These are phyloP conservation scores for Ploettnerulaceae sp. DNA, from an alignment of 2,329 filamentous ascomycete species.

Conservation along the genomic window DNA sequence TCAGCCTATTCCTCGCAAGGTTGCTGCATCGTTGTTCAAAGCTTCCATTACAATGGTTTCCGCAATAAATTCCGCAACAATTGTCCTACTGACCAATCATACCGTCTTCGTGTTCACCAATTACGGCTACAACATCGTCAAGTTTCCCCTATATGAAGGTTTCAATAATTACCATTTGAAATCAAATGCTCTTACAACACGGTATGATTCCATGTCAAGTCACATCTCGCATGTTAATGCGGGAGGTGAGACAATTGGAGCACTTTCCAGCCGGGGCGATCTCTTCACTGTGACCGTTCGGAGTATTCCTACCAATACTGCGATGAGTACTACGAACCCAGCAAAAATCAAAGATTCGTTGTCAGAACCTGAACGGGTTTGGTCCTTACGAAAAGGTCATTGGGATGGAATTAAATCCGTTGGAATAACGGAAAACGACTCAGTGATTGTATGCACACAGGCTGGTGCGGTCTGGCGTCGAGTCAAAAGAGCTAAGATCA, in stretches of 20 bases:
- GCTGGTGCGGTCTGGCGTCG: conserved; percentile 92
- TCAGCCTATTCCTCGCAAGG: conserved; percentile 78
- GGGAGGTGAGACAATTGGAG: conserved; percentile 88
- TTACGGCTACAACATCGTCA: conserved; percentile 89
- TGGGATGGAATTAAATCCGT: conserved; percentile 77
- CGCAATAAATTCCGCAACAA: conserved; percentile 86
- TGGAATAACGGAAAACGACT: conserved; percentile 85
- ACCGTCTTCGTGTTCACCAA: conserved; percentile 94
- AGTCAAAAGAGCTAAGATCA: conserved; percentile 75
- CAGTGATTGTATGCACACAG: conserved; percentile 87
- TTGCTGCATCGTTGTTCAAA: conserved; percentile 77
- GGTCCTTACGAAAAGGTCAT: conserved; percentile 70
- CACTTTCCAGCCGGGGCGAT: conserved; percentile 77
- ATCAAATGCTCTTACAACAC: conserved; percentile 58
- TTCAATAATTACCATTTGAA: conserved; percentile 66
- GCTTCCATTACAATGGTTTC: conserved; percentile 71
- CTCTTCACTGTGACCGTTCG: conserved; percentile 81
- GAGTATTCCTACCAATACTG: conserved; percentile 54
- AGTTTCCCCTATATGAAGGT: conserved; percentile 69
- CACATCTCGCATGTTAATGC: conserved; percentile 72
- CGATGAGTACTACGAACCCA: conserved; percentile 83
- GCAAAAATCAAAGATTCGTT: conserved; percentile 82
- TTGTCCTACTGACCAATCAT: conserved; percentile 77
- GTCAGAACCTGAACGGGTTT: conserved; percentile 73
- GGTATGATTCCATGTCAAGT: conserved; percentile 60